phyloP scores from a whole-genome alignment of 1,284 basidiomycete species.

The Earliella scabrosa region DNA sequence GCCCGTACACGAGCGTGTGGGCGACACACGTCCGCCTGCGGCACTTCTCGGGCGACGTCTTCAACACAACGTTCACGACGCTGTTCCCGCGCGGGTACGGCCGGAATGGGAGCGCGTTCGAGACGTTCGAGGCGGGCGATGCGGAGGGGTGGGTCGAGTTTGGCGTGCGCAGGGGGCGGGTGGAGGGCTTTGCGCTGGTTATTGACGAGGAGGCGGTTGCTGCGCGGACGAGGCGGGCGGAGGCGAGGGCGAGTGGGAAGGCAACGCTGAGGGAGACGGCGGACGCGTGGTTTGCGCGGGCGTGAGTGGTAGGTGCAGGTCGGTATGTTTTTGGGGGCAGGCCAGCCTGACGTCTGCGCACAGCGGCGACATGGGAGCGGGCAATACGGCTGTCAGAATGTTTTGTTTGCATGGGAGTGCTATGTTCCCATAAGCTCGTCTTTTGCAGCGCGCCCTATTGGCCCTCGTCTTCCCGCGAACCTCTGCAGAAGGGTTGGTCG shows the following conservation, averaged over 20 bases:
- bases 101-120: conserved; percentile 29
- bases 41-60: conserved; percentile 21
- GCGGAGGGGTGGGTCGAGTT: conserved; percentile 25
- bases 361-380: no score
- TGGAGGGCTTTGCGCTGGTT: conserved; percentile 24
- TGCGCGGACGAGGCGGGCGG: conserved; percentile 21
- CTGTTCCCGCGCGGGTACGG: conserved; percentile 34
- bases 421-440: no score
- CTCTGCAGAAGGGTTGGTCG: no score
- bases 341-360: no score
- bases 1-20: conserved; percentile 26
- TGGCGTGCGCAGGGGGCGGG: conserved; percentile 16
- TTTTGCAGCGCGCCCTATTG: no score
- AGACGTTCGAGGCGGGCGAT: conserved; percentile 21
- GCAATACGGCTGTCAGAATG: no score
- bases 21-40: conserved; percentile 28
- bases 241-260: conserved; percentile 9
- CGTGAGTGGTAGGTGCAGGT: no score
- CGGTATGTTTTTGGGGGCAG: no score
- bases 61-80: conserved; percentile 24
- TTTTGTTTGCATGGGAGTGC: no score
- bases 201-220: conserved; percentile 20
- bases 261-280: conserved; percentile 23
- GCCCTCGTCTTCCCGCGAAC: no score
- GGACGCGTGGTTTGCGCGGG: conserved; percentile 32